Percentiles rank a stretch among this genome's conserved stretches.
Evolutionary conservation across 352 stramenopile species (phyloP).

Genomic region (Hyaloperonospora brassicae): DNA sequence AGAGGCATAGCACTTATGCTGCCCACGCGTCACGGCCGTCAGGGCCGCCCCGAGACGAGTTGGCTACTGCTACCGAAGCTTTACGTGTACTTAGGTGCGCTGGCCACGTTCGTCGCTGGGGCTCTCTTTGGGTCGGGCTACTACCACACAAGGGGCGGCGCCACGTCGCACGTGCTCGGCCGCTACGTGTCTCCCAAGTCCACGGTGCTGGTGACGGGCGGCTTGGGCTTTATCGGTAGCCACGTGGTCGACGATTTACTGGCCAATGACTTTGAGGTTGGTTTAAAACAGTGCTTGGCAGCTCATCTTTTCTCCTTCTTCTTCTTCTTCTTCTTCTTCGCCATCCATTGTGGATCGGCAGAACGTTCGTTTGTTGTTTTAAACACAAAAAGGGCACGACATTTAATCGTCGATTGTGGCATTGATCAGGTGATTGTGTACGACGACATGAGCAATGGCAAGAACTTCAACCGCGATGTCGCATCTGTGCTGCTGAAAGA

Average conservation of each 20-base stretch:
- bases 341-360: too few relatives aligned
- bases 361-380: neutral
- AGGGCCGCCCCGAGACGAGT: slow-evolving; percentile 39
- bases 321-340: too few relatives aligned
- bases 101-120: slow-evolving; percentile 57
- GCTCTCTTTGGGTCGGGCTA: slow-evolving; percentile 62
- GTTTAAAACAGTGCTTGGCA: slow-evolving; percentile 1
- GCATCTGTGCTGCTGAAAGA: slow-evolving; percentile 76
- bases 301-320: neutral
- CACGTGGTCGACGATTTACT: slow-evolving; percentile 79
- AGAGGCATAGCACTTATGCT: slow-evolving; percentile 15
- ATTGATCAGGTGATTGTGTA: slow-evolving; percentile 67
- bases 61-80: slow-evolving; percentile 65
- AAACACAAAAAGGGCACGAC: neutral
- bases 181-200: slow-evolving; percentile 26
- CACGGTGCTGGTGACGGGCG: slow-evolving; percentile 72
- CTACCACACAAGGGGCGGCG: slow-evolving; percentile 33
- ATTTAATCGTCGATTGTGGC: slow-evolving; percentile 1
- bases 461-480: slow-evolving; percentile 74
- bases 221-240: slow-evolving; percentile 78
- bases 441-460: slow-evolving; percentile 85
- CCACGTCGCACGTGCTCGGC: slow-evolving; percentile 25
- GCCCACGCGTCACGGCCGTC: slow-evolving; percentile 28
- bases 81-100: slow-evolving; percentile 63
- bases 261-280: slow-evolving; percentile 64